phyloP scores from a whole-genome alignment of 768 basidiomycete genomes.

The Lactarius pseudohatsudake region DNA sequence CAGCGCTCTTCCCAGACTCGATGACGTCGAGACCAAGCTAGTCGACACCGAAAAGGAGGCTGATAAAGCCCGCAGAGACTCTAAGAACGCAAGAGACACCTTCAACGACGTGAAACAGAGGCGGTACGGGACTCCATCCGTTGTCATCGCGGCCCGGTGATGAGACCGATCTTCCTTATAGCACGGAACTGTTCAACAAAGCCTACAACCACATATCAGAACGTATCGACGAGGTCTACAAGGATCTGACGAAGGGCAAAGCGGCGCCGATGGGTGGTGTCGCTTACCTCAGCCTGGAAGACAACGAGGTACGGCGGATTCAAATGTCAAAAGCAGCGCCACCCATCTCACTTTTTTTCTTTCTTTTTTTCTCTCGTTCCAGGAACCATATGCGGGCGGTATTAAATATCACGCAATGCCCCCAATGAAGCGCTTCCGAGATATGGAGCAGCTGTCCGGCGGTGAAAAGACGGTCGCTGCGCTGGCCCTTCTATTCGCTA shows the following conservation, averaged over 20 bases:
- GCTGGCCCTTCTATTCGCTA: slow-evolving; percentile 92
- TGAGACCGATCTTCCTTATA: slow-evolving; percentile 26
- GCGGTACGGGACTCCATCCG: slow-evolving; percentile 47
- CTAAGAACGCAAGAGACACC: slow-evolving; percentile 85
- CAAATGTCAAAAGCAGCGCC: not conserved
- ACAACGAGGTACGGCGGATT: slow-evolving; percentile 70
- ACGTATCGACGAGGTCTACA: slow-evolving; percentile 93
- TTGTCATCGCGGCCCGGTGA: not conserved
- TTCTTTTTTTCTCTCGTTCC: not conserved
- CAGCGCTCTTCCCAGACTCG: slow-evolving; percentile 51
- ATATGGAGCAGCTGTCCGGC: slow-evolving; percentile 98
- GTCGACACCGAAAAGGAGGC: slow-evolving; percentile 90
- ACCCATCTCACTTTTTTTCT: slow-evolving; percentile 2
- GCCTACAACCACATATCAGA: slow-evolving; percentile 97
- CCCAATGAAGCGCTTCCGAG: slow-evolving; percentile 97
- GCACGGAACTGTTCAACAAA: slow-evolving; percentile 88
- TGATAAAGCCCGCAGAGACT: slow-evolving; percentile 87
- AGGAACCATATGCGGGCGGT: slow-evolving; percentile 84
- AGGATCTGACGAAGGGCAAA: slow-evolving; percentile 95
- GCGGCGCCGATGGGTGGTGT: slow-evolving; percentile 94
- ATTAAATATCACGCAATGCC: slow-evolving; percentile 99
- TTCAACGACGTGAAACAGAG: slow-evolving; percentile 86
- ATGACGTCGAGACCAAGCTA: slow-evolving; percentile 81
- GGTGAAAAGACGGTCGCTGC: slow-evolving; percentile 99
- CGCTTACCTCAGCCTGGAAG: slow-evolving; percentile 94